Evolutionary conservation across 768 basidiomycete species (phyloP), one percentile per base, ranked within the genome.

Genomic region (Psilocybe sp.): DNA sequence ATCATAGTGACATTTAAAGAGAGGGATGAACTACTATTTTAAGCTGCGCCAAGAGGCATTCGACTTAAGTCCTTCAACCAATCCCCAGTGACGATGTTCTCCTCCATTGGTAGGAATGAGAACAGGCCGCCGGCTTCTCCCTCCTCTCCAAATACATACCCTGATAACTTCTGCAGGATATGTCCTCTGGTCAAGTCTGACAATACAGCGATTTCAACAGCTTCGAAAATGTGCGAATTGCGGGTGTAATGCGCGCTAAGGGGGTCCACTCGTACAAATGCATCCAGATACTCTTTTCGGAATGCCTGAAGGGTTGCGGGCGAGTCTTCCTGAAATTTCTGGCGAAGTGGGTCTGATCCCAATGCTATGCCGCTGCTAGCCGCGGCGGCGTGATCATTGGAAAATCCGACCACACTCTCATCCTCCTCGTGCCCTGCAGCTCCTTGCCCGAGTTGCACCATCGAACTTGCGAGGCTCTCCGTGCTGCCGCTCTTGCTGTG

Each of bases 191-290:
- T 33, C 18, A 39, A 20, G 10, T 23, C 28, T 19, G 31, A 49
- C 28, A 44, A 40, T 31, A 46, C 20, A 47, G 53, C 50, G 10
- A 54, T 52, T 5, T 42, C 40, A 36, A 54, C 34, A 5, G 53
- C 51, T 31, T 52, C 45, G 38, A 43, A 52, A 41, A 54, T 52
- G 44, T 54, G 53, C 15, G 52, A 44, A 38, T 46, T 53, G 37
- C 43, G 43, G 8, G 53, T 54, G 11, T 46, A n/a, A 15, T 46
- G 35, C 28, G 36, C 34, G 33, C 40, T 46, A 38, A 36, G 36
- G 11, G 36, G 20, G 15, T 42, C 51, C 35, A 45, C 37, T 31
- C 32, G 18, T 28, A 38, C 40, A 19, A 53, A 37, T 18, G 44
- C 40, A 34, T 42, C 38, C 34, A 54, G 51, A 44, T 54, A 54